A percentile compares a stretch with the other conserved stretches of the same genome.
Conservation (phyloP, 1,284 basidiomycete genomes). For the Ustilago trichophora region DNA sequence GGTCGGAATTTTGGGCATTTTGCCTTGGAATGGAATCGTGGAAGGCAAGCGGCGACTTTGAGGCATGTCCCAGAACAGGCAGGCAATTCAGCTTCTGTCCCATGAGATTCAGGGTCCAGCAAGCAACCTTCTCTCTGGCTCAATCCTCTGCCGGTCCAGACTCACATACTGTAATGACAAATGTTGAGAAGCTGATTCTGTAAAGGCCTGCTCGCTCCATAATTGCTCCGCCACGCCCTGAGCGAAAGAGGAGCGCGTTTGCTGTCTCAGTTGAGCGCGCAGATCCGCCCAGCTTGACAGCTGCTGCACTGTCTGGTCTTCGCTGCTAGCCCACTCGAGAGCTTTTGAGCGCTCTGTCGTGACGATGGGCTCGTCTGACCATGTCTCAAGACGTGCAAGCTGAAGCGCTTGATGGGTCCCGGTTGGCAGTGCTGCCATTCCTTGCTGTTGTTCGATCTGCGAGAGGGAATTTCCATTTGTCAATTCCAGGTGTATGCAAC, state of each 20-base stretch:
- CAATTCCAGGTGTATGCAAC: constrained; percentile 13
- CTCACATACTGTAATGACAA: too few species aligned
- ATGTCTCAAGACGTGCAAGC: neutral
- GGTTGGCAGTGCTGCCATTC: too few species aligned
- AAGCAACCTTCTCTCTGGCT: too few species aligned
- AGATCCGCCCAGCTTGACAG: constrained; percentile 9
- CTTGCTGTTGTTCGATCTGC: too few species aligned
- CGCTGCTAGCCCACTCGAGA: neutral
- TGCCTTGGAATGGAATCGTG: constrained; percentile 18
- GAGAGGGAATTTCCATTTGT: neutral
- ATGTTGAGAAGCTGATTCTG: too few species aligned
- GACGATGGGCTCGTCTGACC: too few species aligned
- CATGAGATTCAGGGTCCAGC: too few species aligned
- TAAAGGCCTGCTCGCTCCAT: constrained; percentile 5
- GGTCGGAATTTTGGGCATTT: constrained; percentile 4
- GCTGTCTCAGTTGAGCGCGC: constrained; percentile 17
- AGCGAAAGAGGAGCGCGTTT: constrained; percentile 1
- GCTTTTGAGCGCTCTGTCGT: too few species aligned
- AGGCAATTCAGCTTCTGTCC: too few species aligned
- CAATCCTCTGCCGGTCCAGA: too few species aligned
- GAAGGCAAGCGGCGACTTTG: neutral
- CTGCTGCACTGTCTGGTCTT: neutral
- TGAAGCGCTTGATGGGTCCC: neutral
- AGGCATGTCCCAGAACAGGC: neutral
- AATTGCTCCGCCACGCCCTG: neutral